These are phyloP conservation scores for Chlorella sp. DNA, from an alignment of 139 green algal species.

Conservation along the genomic window DNA sequence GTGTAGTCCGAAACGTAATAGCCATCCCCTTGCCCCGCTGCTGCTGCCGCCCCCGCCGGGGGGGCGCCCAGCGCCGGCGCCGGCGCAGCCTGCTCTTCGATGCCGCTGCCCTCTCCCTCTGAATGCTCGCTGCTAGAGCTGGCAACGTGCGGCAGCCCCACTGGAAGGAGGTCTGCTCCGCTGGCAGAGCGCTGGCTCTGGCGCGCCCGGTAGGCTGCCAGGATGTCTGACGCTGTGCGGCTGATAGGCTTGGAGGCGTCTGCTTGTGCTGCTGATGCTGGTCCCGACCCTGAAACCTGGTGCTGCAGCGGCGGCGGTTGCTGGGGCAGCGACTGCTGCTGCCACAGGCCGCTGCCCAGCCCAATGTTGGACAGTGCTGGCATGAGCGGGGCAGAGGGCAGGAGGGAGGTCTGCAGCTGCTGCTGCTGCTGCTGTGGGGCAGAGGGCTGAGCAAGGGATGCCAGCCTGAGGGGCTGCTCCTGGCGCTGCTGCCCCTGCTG, in stretches of 20 bases:
- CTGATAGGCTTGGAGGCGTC: neutral
- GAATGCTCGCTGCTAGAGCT: neutral
- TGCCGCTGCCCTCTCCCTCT: neutral
- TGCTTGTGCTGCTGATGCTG: neutral
- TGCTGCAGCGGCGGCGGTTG: neutral
- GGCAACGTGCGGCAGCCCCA: neutral
- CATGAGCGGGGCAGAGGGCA: too few relatives aligned
- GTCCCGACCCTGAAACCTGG: neutral
- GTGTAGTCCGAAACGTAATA: constrained; percentile 12
- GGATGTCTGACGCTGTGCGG: constrained; percentile 28
- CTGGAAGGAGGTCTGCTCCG: neutral
- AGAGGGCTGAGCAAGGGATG: neutral
- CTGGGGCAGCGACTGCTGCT: neutral
- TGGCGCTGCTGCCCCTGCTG: neutral
- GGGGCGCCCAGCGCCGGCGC: neutral
- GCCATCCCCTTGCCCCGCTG: neutral
- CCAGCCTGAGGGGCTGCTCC: too few relatives aligned
- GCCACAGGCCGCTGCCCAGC: too few relatives aligned
- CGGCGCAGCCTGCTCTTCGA: too few relatives aligned
- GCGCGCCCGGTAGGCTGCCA: constrained; percentile 28
- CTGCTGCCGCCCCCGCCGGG: neutral
- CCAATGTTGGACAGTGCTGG: too few relatives aligned
- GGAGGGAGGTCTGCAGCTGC: neutral
- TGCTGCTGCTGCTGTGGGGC: neutral
- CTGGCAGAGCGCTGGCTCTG: constrained; percentile 12